phyloP scores from a whole-genome alignment of 2,329 filamentous ascomycete genomes.

The Graphilbum sp. region DNA sequence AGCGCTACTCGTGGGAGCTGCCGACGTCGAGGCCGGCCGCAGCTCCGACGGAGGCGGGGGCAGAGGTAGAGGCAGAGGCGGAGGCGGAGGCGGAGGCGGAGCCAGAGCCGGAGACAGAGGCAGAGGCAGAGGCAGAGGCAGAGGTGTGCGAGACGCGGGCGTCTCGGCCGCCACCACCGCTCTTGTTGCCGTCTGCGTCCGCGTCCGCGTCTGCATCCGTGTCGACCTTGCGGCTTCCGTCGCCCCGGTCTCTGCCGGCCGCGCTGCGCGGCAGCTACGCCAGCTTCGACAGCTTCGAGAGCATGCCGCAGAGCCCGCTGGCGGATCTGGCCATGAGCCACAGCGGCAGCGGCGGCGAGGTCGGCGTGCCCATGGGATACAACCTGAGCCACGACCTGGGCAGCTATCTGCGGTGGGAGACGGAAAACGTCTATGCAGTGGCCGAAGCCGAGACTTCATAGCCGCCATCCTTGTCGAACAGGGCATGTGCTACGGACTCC shows the following conservation, averaged over 20 bases:
- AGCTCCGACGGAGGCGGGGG: no score
- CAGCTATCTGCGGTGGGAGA: conserved; percentile 42
- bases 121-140: no score
- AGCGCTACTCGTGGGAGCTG: conserved; percentile 10
- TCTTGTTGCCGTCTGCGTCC: no score
- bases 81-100: no score
- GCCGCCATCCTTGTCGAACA: no score
- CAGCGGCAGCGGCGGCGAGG: conserved; percentile 21
- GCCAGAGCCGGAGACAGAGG: no score
- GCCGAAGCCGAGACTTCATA: no score
- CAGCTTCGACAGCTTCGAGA: conserved; percentile 19
- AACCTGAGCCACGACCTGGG: conserved; percentile 42
- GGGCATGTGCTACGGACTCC: no score
- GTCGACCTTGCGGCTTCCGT: conserved; percentile 6
- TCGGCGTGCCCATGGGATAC: conserved; percentile 39
- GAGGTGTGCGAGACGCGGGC: no score
- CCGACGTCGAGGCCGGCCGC: no score
- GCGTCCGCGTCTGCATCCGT: conserved; percentile 1
- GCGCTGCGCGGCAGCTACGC: conserved; percentile 5
- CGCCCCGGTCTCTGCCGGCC: neutral
- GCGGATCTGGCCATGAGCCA: conserved; percentile 26
- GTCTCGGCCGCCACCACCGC: no score
- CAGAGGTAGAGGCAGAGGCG: no score
- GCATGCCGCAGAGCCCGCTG: conserved; percentile 35
- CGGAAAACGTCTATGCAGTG: conserved; percentile 27